phyloP scores from a whole-genome alignment of 495 filamentous ascomycete genomes.

The Thozetella sp. region DNA sequence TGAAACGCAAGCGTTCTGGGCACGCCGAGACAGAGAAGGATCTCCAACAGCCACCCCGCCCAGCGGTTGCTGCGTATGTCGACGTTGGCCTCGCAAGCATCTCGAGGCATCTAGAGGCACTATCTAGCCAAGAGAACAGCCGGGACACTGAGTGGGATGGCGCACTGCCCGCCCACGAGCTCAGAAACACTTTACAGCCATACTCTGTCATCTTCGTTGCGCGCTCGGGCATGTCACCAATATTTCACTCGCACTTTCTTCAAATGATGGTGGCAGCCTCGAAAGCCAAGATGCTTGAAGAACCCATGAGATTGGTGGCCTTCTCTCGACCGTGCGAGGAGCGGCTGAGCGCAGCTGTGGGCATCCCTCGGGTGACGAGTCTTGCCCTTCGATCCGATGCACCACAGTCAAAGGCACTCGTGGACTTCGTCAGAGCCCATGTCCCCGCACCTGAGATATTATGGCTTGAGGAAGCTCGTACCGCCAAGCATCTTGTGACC shows the following conservation, averaged over 20 bases:
- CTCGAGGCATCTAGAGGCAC: conserved; percentile 51
- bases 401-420: conserved; percentile 46
- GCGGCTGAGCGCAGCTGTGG: conserved; percentile 48
- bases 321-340: conserved; percentile 54
- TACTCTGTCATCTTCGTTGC: conserved; percentile 56
- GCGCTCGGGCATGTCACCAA: conserved; percentile 47
- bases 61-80: conserved; percentile 51
- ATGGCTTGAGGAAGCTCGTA: conserved; percentile 25
- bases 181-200: conserved; percentile 9
- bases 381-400: conserved; percentile 54
- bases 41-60: conserved; percentile 29
- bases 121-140: conserved; percentile 18
- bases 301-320: conserved; percentile 53
- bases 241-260: conserved; percentile 61
- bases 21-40: conserved; percentile 5
- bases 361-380: conserved; percentile 59
- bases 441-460: conserved; percentile 35
- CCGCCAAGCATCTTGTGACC: conserved; percentile 21
- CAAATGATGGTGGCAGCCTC: conserved; percentile 55
- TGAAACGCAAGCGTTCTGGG: conserved; percentile 24
- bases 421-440: conserved; percentile 49
- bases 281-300: conserved; percentile 28
- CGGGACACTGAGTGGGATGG: neutral
- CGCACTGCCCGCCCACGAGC: neutral
- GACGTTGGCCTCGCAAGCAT: conserved; percentile 61